Conservation (phyloP, 2,329 filamentous ascomycete genomes). For the Byssochlamys sp. region DNA sequence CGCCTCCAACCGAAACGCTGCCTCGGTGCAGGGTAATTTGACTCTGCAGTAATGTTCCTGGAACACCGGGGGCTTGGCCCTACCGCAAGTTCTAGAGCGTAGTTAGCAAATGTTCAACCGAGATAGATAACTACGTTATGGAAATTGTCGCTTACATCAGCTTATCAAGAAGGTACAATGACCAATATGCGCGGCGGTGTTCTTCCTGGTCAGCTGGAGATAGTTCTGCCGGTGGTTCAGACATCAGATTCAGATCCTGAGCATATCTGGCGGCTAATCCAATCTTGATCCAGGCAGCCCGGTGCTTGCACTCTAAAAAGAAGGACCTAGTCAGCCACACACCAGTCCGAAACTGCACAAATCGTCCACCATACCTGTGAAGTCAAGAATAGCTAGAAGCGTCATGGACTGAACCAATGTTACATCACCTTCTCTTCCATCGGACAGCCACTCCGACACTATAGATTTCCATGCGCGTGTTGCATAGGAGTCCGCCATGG, state of each 20-base stretch:
- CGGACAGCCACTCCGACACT: conserved; percentile 23
- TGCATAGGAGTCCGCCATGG: conserved; percentile 19
- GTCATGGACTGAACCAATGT: not conserved
- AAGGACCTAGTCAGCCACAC: not conserved
- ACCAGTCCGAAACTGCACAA: not conserved
- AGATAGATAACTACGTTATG: conserved; percentile 14
- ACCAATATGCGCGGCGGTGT: conserved; percentile 21
- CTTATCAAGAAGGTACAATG: conserved; percentile 21
- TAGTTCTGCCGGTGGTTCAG: conserved; percentile 10
- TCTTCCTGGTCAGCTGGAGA: conserved; percentile 19
- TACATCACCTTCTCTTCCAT: not conserved
- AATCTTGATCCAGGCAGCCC: conserved; percentile 30
- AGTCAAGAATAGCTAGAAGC: not conserved
- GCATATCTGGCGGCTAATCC: conserved; percentile 53
- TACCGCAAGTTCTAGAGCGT: conserved; percentile 5
- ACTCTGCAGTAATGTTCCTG: not conserved
- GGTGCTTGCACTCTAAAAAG: conserved; percentile 11
- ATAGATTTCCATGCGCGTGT: conserved; percentile 26
- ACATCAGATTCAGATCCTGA: conserved; percentile 25
- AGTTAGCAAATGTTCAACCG: conserved; percentile 13
- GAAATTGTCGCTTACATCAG: conserved; percentile 18
- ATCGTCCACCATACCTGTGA: not conserved
- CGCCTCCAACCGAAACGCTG: not conserved
- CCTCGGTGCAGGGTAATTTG: not conserved
- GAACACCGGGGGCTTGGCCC: conserved; percentile 8